These are phyloP conservation scores for Teratosphaeria epicoccoides DNA, from an alignment of 2,329 filamentous ascomycete genomes.

Conservation along the genomic window DNA sequence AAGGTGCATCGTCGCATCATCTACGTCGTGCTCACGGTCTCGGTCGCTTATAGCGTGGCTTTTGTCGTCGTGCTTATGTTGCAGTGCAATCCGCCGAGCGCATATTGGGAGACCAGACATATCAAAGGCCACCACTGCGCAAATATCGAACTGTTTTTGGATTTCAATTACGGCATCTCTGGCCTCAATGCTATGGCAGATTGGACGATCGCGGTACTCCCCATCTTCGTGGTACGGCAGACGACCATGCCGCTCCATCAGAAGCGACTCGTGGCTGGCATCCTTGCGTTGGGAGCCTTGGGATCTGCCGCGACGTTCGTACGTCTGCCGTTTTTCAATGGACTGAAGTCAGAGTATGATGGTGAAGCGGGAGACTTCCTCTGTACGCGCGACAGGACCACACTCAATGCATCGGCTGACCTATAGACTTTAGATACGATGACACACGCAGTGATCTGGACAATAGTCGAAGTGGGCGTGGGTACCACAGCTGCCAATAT, in stretches of 20 bases:
- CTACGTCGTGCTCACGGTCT: constrained; percentile 34
- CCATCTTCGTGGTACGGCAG: constrained; percentile 32
- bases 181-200: constrained; percentile 32
- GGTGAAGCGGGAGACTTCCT: constrained; percentile 30
- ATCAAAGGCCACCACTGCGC: constrained; percentile 32
- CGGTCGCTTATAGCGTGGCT: constrained; percentile 34
- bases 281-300: constrained; percentile 30
- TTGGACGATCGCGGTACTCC: constrained; percentile 31
- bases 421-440: constrained; percentile 19
- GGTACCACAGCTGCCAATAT: constrained; percentile 35
- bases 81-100: constrained; percentile 42
- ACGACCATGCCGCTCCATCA: constrained; percentile 30
- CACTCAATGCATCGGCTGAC: background rate
- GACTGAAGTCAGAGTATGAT: constrained; percentile 25
- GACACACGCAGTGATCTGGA: constrained; percentile 29
- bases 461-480: constrained; percentile 25
- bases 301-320: constrained; percentile 44
- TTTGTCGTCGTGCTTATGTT: constrained; percentile 44
- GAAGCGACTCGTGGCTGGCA: constrained; percentile 29
- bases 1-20: constrained; percentile 37
- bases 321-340: constrained; percentile 34
- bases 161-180: constrained; percentile 23
- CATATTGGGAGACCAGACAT: constrained; percentile 40
- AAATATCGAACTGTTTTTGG: constrained; percentile 7
- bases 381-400: constrained; percentile 8